Evolutionary conservation across 2,329 filamentous ascomycete species (phyloP).

Genomic region (Alternaria triticina): DNA sequence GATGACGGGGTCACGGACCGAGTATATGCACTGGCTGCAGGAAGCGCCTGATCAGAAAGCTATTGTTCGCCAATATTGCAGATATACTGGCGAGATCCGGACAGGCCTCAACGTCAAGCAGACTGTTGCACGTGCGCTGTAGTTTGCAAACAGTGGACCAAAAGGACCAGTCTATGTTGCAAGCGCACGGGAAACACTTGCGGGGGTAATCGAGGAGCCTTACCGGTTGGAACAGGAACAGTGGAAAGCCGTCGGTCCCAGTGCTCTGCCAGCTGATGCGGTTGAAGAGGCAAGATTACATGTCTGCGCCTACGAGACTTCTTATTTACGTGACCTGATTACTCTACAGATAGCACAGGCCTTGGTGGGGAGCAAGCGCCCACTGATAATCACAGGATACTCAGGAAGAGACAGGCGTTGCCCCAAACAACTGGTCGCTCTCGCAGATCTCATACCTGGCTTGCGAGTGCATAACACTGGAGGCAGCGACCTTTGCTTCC

Average conservation of each 20-base stretch:
- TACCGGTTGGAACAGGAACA: neutral
- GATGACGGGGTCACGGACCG: constrained; percentile 42
- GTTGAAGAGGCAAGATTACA: neutral
- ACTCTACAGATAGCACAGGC: neutral
- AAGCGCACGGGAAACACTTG: neutral
- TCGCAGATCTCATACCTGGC: neutral
- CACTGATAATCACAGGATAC: neutral
- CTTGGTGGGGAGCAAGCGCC: neutral
- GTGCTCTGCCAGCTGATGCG: neutral
- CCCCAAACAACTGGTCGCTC: neutral
- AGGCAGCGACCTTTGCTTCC: neutral
- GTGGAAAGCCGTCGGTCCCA: neutral
- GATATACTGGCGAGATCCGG: constrained; percentile 38
- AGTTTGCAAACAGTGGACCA: constrained; percentile 32
- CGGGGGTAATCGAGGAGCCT: neutral
- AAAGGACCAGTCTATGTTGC: constrained; percentile 32
- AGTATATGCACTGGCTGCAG: neutral
- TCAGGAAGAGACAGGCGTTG: neutral
- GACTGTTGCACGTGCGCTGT: constrained; percentile 31
- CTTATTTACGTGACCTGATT: neutral
- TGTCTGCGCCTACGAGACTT: neutral
- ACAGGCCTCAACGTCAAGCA: constrained; percentile 37
- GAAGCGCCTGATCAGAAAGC: constrained; percentile 45
- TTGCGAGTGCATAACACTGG: neutral
- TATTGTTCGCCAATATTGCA: constrained; percentile 35